Conservation (phyloP, 2,329 filamentous ascomycete species). For the Cladosporium sp. region DNA sequence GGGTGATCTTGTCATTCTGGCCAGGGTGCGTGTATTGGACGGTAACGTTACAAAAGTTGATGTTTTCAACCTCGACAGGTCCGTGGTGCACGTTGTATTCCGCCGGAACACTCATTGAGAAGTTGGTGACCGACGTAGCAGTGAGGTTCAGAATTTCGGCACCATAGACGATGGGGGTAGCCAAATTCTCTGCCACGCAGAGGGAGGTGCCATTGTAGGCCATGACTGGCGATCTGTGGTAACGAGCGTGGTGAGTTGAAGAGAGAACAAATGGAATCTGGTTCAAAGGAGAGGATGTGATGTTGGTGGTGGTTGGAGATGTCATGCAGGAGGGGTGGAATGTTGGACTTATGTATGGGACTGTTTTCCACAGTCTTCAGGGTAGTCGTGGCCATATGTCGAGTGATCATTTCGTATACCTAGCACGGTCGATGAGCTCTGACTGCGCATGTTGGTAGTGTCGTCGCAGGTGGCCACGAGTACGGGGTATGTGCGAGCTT, state of each 20-base stretch:
- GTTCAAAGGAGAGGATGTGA: too few species aligned
- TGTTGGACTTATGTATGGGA: neutral
- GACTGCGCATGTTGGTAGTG: too few species aligned
- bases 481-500: too few species aligned
- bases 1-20: conserved; percentile 36
- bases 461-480: too few species aligned
- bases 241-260: too few species aligned
- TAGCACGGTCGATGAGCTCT: neutral
- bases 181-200: neutral
- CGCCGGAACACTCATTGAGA: too few species aligned
- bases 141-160: neutral
- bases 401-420: too few species aligned
- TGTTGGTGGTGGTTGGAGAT: neutral
- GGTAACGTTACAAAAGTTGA: conserved; percentile 39
- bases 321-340: neutral
- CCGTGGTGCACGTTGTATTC: neutral
- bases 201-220: neutral
- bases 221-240: too few species aligned
- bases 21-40: conserved; percentile 41
- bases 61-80: neutral
- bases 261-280: too few species aligned
- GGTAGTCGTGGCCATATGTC: neutral
- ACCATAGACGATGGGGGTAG: neutral
- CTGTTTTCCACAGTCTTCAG: neutral
- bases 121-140: neutral